These are phyloP conservation scores for Domatiomyces catenatus DNA, from an alignment of 2,329 filamentous ascomycete genomes.

Conservation along the genomic window DNA sequence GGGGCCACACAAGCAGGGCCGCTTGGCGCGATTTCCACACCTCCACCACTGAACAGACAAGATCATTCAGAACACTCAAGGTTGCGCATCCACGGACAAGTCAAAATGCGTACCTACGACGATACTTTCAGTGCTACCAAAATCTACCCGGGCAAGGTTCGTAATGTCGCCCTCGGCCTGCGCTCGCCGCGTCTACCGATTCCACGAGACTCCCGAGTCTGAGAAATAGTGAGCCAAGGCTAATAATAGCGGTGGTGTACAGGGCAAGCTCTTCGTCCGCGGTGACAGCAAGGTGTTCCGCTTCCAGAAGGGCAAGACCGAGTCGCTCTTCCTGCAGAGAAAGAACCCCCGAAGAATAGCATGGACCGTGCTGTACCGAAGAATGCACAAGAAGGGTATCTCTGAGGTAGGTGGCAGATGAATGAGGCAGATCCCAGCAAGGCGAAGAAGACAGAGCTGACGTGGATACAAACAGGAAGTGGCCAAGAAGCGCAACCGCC, in stretches of 20 bases:
- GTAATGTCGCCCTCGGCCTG: slow-evolving; percentile 20
- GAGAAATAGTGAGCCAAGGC: slow-evolving; percentile 2
- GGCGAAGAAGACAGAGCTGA: not conserved
- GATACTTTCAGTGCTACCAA: slow-evolving; percentile 62
- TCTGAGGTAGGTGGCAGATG: slow-evolving; percentile 67
- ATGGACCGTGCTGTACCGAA: slow-evolving; percentile 95
- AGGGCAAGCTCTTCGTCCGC: slow-evolving; percentile 99
- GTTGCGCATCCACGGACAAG: slow-evolving; percentile 14
- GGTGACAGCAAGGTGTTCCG: slow-evolving; percentile 99
- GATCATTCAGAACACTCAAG: not conserved
- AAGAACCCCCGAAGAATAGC: slow-evolving; percentile 99
- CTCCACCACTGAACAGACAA: not conserved
- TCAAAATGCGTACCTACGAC: slow-evolving; percentile 63
- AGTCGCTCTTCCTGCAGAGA: slow-evolving; percentile 99
- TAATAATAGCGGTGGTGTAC: slow-evolving; percentile 1
- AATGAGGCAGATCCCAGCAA: not conserved
- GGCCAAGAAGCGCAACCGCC: slow-evolving; percentile 98
- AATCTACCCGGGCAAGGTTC: slow-evolving; percentile 69
- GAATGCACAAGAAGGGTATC: slow-evolving; percentile 99
- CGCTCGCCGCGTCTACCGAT: slow-evolving; percentile 2
- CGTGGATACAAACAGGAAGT: slow-evolving; percentile 58
- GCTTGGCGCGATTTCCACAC: not conserved
- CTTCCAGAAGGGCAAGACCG: slow-evolving; percentile 99
- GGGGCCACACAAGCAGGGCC: not conserved
- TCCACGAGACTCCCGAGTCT: slow-evolving; percentile 5